phyloP scores from a whole-genome alignment of 352 stramenopile genomes.

The Pseudoperonospora humuli region DNA sequence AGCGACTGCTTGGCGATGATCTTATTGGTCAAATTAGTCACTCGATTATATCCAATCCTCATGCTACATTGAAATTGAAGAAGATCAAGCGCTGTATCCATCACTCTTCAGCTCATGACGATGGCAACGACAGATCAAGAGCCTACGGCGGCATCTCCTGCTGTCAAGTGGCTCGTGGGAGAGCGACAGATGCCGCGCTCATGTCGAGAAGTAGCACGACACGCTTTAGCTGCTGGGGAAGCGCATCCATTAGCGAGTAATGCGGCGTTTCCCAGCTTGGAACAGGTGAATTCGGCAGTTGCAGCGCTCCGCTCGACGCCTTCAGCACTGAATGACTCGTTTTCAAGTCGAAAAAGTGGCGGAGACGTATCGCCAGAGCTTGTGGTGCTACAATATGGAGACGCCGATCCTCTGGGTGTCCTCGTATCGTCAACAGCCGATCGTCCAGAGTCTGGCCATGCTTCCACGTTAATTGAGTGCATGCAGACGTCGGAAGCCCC shows the following conservation, averaged over 20 bases:
- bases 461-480: slow-evolving; percentile 1
- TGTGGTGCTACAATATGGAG: slow-evolving; percentile 53
- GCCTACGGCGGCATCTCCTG: not conserved
- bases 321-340: slow-evolving; percentile 3
- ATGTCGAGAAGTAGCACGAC: slow-evolving; percentile 17
- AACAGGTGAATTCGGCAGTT: not conserved
- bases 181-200: slow-evolving; percentile 24
- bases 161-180: slow-evolving; percentile 37
- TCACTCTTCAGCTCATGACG: slow-evolving; percentile 10
- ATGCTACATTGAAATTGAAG: not conserved
- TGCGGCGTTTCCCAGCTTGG: slow-evolving; percentile 2
- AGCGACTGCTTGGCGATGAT: not conserved
- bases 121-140: slow-evolving; percentile 9
- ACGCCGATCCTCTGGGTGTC: slow-evolving; percentile 60
- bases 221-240: slow-evolving; percentile 21
- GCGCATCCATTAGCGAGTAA: slow-evolving; percentile 37
- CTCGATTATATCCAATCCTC: slow-evolving; percentile 16
- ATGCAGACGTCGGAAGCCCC: not conserved
- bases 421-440: slow-evolving; percentile 13
- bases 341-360: slow-evolving; percentile 1
- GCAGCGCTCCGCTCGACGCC: not conserved
- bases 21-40: slow-evolving; percentile 16
- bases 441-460: not conserved
- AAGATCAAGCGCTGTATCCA: no score
- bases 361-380: slow-evolving; percentile 25